These are phyloP conservation scores for Volvox carteri DNA, from an alignment of 163 green algal genomes.

Conservation along the genomic window DNA sequence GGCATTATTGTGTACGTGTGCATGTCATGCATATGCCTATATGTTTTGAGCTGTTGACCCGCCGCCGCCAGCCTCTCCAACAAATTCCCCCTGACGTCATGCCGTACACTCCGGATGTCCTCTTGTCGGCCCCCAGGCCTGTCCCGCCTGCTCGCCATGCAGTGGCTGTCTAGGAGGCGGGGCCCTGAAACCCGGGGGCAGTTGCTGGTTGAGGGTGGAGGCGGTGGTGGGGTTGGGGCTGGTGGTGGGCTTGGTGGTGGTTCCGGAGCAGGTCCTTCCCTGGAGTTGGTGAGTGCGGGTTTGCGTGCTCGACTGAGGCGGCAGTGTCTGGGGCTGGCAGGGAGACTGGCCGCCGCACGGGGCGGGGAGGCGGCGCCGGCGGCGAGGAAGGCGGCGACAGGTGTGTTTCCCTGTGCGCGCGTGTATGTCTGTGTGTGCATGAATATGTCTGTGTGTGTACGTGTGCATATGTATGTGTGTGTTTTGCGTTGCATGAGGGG, in stretches of 20 bases:
- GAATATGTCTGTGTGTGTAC: neutral
- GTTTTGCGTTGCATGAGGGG: neutral
- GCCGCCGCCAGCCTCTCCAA: too few relatives aligned
- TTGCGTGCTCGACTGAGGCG: neutral
- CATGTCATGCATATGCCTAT: too few relatives aligned
- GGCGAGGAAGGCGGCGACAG: neutral
- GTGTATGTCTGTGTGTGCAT: neutral
- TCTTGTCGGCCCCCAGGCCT: constrained; percentile 27
- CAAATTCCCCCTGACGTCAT: too few relatives aligned
- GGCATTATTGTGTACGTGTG: too few relatives aligned
- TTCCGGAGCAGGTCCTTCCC: neutral
- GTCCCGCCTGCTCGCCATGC: constrained; percentile 39
- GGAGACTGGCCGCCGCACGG: constrained; percentile 13
- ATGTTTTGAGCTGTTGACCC: too few relatives aligned
- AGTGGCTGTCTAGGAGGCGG: constrained; percentile 26
- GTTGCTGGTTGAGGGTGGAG: too few relatives aligned
- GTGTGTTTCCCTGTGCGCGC: neutral
- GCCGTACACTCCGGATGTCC: too few relatives aligned
- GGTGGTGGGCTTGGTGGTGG: too few relatives aligned
- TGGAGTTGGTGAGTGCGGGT: constrained; percentile 6
- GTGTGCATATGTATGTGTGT: neutral
- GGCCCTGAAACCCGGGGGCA: too few relatives aligned
- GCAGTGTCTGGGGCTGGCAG: constrained; percentile 30
- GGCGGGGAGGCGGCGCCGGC: constrained; percentile 26
- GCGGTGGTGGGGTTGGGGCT: too few relatives aligned